Evolutionary conservation across 2,329 filamentous ascomycete genomes (phyloP), one percentile per base, ranked within the genome.

Genomic region (Colletotrichum sp.): DNA sequence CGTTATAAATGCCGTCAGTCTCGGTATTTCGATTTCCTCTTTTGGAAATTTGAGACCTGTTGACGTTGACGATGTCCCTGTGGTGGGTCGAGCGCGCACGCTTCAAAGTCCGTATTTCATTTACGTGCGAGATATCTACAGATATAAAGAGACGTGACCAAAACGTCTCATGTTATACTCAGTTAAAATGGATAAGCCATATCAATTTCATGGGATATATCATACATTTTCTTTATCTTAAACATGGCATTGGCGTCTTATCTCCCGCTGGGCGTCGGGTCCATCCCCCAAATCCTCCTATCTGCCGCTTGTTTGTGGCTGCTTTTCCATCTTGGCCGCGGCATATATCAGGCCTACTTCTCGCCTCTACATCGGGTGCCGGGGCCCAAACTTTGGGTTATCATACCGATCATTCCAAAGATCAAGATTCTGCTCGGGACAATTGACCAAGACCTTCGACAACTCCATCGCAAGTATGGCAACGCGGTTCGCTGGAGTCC

Each of bases 401-500:
- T 72, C 18, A 30, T 72, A 8, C 60, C 69, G 13, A 18, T 60
- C 9, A 72, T 44, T 13, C 49, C 69, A 8, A 66, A 59, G 6
- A 24, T 60, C 6, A 72, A 72, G 32, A 32, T 44, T 5, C 8
- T 72, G 6, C 52, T 24, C 30, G 69, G 69, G 15, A 67, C 62
- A 7, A 44, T 72, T 13, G 69, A 67, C 32, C 69, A 72, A 21
- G 62, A 82, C 68, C 69, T 83, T 44, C 79, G 79, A 21, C 75
- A 75, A 5, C 79, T 87, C 24, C 86, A 87, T 78, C 77, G 81
- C 7, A 77, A 80, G 39, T 87, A 87, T 75, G 88, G 88, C 13
- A 81, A 83, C 4, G 83, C 89, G 2, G 87, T 90, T 10, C 85
- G 88, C 15, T 80, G 88, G 49, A 83, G 83, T 5, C 87, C 88